These are phyloP conservation scores for Trypethelium eluteriae DNA, from an alignment of 495 filamentous ascomycete genomes.

Conservation along the genomic window DNA sequence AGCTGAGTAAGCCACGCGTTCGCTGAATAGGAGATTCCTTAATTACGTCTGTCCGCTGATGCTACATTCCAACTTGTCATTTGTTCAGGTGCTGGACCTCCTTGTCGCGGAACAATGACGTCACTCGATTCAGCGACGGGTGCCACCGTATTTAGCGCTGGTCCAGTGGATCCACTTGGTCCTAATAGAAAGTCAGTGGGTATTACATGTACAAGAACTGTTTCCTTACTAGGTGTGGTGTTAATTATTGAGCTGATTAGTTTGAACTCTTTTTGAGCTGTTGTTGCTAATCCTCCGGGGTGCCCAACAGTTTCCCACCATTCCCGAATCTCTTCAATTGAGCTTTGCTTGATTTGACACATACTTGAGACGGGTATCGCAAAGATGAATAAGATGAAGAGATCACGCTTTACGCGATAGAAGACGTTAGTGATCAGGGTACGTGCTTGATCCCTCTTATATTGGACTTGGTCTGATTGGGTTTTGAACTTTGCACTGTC, in stretches of 20 bases:
- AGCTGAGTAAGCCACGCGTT: not conserved
- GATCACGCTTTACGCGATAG: not conserved
- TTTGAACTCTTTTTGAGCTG: not conserved
- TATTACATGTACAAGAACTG: not conserved
- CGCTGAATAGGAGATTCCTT: not conserved
- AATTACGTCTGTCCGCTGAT: not conserved
- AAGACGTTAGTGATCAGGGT: not conserved
- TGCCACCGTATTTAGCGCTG: not conserved
- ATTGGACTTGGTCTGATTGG: not conserved
- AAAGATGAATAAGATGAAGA: constrained; percentile 5
- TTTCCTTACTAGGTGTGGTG: not conserved
- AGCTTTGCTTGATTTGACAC: not conserved
- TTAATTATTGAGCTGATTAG: not conserved
- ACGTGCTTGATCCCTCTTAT: constrained; percentile 2
- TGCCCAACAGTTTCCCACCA: constrained; percentile 2
- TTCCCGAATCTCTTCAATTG: not conserved
- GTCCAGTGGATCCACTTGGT: not conserved
- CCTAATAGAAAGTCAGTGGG: not conserved
- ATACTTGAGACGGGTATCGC: not conserved
- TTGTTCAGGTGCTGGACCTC: not conserved
- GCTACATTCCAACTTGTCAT: not conserved
- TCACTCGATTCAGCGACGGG: not conserved
- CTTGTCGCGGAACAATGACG: not conserved
- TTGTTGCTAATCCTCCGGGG: not conserved
- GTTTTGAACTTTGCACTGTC: not conserved